Base-by-base conservation (phyloP, 768 basidiomycete genomes). In the Mycena galopus region DNA sequence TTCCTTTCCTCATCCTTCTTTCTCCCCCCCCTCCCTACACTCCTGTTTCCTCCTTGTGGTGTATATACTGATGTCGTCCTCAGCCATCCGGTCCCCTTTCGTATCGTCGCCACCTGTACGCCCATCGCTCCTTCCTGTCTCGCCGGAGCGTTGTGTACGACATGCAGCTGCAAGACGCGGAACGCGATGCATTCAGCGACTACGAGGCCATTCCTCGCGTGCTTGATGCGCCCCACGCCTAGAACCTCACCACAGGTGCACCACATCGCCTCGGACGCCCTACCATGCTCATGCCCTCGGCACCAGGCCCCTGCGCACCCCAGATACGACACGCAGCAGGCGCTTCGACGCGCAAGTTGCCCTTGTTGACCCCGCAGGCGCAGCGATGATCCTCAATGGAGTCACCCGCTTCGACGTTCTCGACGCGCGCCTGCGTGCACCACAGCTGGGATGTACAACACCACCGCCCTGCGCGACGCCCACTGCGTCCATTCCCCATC, bases 1-100 rank as follows among this genome's bases (percentile, higher is more conserved):
- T 57, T 29, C 59, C 59, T 42, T 60, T 37, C 37, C 59, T 60
- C 59, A 39, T 25, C 35, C 59, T 42, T 60, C 59, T 60, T 42
- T 42, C 42, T 29, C 17, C 59, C 37, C 30, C 7, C 59, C 33
- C 59, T 42, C 21, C 37, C 37, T 27, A 39, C 37, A 39, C 37
- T 37, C 35, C n/a, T 61, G 23, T 61, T 61, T 39, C 37, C 33
- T 11, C 8, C 59, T 60, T 42, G 21, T 61, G 59, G 59, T 19
- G 59, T 61, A 42, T 61, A 61, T 61, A 25, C 59, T 61, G 37
- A 61, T 23, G 23, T 61, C 59, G 35, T 61, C 37, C 59, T n/a
- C n/a, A n/a, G n/a, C n/a, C n/a, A n/a, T n/a, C n/a, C n/a, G n/a
- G n/a, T n/a, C n/a, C n/a, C n/a, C 59, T 42, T 37, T 39, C 35